Percentiles rank a stretch among this genome's conserved stretches.
These are phyloP conservation scores for Phytophthora podocarpi DNA, from an alignment of 352 stramenopile genomes.

Conservation along the genomic window DNA sequence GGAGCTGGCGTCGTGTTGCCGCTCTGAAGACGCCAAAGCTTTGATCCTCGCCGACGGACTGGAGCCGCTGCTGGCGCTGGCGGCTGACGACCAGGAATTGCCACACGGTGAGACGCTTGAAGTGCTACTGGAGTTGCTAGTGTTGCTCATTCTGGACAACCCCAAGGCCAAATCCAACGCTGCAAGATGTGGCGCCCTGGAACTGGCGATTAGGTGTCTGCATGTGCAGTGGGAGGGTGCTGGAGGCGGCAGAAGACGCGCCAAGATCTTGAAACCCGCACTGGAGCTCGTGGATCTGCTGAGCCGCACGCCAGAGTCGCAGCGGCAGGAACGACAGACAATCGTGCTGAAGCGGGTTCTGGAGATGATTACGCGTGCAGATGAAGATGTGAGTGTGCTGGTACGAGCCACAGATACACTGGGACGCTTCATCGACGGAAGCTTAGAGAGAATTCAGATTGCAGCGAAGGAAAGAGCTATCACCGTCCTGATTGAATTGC, in stretches of 20 bases:
- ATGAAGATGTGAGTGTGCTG: constrained; percentile 44
- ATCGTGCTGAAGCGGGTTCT: constrained; percentile 36
- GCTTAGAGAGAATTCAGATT: constrained; percentile 31
- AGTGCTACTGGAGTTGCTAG: constrained; percentile 53
- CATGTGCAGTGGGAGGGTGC: constrained; percentile 12
- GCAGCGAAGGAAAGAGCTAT: constrained; percentile 41
- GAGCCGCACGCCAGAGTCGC: constrained; percentile 10
- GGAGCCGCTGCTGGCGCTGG: constrained; percentile 39
- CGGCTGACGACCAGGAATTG: constrained; percentile 13
- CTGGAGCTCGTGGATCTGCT: constrained; percentile 51
- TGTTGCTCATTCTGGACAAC: constrained; percentile 38
- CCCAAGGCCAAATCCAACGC: constrained; percentile 12
- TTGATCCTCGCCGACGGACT: constrained; percentile 37
- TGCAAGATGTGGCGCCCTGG: constrained; percentile 33
- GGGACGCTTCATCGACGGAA: constrained; percentile 39
- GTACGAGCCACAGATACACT: constrained; percentile 47
- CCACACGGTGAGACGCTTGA: constrained; percentile 25
- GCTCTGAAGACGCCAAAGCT: constrained; percentile 38
- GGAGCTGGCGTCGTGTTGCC: constrained; percentile 48
- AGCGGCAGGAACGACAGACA: constrained; percentile 19
- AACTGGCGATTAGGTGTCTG: constrained; percentile 29
- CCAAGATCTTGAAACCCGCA: constrained; percentile 44
- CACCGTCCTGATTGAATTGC: constrained; percentile 35
- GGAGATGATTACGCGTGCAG: constrained; percentile 31
- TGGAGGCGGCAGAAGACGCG: constrained; percentile 38